Evolutionary conservation across 2,329 filamentous ascomycete species (phyloP).

Genomic region (Stromatinia cepivora): DNA sequence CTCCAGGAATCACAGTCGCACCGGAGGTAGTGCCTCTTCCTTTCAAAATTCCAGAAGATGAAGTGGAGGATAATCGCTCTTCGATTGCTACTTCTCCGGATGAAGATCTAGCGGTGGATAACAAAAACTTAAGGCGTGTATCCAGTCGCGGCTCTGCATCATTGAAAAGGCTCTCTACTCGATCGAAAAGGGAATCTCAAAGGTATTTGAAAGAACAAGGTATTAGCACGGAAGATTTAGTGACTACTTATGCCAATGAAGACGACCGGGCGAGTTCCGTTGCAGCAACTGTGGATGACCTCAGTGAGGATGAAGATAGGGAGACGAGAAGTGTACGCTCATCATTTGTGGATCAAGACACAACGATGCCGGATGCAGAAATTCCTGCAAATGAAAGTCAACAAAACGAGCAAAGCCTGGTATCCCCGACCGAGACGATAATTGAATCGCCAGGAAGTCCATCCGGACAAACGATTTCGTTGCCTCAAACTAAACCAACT

Average conservation of each 20-base stretch:
- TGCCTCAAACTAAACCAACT: neutral
- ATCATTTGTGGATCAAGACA: conserved; percentile 30
- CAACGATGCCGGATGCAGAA: neutral
- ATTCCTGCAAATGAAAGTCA: neutral
- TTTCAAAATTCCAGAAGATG: conserved; percentile 57
- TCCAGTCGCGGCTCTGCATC: conserved; percentile 49
- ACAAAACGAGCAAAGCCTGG: neutral
- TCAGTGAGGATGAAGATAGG: conserved; percentile 45
- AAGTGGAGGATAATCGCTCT: conserved; percentile 54
- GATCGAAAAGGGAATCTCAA: conserved; percentile 35
- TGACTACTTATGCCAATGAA: conserved; percentile 41
- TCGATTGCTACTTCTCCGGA: conserved; percentile 72
- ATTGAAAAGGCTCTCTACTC: conserved; percentile 33
- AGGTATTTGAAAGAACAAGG: conserved; percentile 34
- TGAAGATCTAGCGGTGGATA: conserved; percentile 56
- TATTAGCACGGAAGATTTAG: conserved; percentile 47
- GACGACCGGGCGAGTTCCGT: conserved; percentile 52
- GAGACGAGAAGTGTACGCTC: conserved; percentile 38
- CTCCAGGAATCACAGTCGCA: conserved; percentile 44
- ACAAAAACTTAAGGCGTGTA: conserved; percentile 51
- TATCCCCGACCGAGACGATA: neutral
- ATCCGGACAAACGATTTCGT: neutral
- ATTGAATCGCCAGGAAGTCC: neutral
- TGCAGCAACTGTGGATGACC: conserved; percentile 57
- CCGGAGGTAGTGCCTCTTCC: conserved; percentile 64